Percentiles rank a stretch among this genome's conserved stretches.
Evolutionary conservation across 352 stramenopile species (phyloP).

Genomic region (Phytophthora cactorum): DNA sequence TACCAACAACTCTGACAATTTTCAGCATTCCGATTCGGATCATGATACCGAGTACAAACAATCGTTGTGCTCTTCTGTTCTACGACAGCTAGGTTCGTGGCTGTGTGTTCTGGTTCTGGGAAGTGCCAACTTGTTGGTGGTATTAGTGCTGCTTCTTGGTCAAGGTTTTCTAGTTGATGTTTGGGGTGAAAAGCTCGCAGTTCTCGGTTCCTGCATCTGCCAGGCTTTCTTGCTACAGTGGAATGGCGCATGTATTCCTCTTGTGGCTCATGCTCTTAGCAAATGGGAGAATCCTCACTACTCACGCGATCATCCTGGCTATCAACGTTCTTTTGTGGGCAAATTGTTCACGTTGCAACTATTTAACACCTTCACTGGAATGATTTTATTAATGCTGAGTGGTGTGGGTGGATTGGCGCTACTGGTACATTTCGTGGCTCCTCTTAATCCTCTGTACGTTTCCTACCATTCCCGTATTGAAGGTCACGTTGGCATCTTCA

Average conservation of each 20-base stretch:
- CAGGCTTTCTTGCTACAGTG: constrained; percentile 37
- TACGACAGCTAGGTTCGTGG: constrained; percentile 22
- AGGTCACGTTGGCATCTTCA: constrained; percentile 28
- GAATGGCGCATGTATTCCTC: constrained; percentile 34
- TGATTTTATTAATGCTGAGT: constrained; percentile 43
- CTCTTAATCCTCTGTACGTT: constrained; percentile 25
- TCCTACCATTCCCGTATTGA: constrained; percentile 21
- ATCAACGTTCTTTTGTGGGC: constrained; percentile 37
- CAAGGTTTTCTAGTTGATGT: constrained; percentile 35
- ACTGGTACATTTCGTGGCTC: constrained; percentile 15
- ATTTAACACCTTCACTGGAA: constrained; percentile 44
- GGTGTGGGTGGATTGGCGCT: constrained; percentile 16
- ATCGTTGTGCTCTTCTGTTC: constrained; percentile 19
- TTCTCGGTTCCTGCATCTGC: constrained; percentile 36
- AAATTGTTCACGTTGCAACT: constrained; percentile 58
- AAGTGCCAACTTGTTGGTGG: constrained; percentile 26
- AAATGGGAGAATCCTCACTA: constrained; percentile 44
- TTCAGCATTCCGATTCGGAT: neutral
- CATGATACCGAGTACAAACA: neutral
- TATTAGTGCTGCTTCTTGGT: constrained; percentile 38
- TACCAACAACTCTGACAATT: constrained; percentile 11
- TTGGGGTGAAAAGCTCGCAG: constrained; percentile 33
- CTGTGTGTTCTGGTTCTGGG: constrained; percentile 27
- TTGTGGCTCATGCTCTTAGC: constrained; percentile 35
- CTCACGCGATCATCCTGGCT: constrained; percentile 16